Base-by-base conservation (phyloP, 192 early-diverging fungal genomes). In the Anaeromyces robustus region DNA sequence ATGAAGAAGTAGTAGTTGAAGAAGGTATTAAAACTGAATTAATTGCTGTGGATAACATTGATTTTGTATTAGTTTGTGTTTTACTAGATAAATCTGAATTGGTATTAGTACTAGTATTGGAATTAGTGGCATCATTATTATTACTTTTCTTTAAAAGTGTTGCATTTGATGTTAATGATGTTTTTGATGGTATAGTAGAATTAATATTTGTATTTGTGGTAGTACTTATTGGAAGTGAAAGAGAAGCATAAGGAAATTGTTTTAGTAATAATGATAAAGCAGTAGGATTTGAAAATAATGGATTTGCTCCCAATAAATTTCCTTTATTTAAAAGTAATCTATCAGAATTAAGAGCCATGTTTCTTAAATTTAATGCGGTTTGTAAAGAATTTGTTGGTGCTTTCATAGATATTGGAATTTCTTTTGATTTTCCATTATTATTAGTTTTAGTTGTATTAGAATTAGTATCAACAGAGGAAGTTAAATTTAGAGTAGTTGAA, bases 231-330 rank as follows among this genome's bases (percentile, higher is more conserved):
- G 52, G 52, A 3, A 68, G 7, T 2, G 52, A 68, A 0, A n/a
- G 2, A 9, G 22, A 26, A 4, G 52, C 2, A 68, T 26, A 68
- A n/a, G 52, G 18, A n/a, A 68, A 18, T 68, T 68, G 52, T n/a
- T 68, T 68, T n/a, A 68, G 28, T 1, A 68, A 26, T n/a, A n/a
- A 11, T 7, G 52, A 68, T 11, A n/a, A 9, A 9, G 52, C 22
- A 26, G 52, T 28, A 68, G 89, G 94, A 30, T 86, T 87, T 2
- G 92, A 88, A 82, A 92, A 92, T 59, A 92, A 88, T 1, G 85
- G 85, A 81, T 92, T 90, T 2, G 22, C 81, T 29, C 29, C 82
- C 85, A 80, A 83, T 82, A 11, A 37, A 34, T 32, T 77, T 19
- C 29, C 77, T 80, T 68, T n/a, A n/a, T n/a, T 68, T 68, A 68